Evolutionary conservation across 2,329 filamentous ascomycete genomes (phyloP).

Genomic region (Colletotrichum tanaceti): DNA sequence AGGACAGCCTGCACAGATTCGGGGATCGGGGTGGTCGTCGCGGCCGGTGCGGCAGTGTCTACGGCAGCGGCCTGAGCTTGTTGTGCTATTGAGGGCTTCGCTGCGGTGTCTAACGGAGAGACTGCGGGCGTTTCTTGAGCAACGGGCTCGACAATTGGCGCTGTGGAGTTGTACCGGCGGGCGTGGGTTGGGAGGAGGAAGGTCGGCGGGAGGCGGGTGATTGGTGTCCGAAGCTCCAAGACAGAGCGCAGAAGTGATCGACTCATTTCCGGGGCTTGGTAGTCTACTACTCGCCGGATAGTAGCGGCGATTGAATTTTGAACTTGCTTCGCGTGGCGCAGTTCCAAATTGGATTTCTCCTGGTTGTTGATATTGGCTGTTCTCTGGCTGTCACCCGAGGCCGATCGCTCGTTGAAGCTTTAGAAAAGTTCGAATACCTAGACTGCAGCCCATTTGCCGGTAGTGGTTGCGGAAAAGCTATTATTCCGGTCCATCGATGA

Average conservation of each 20-base stretch:
- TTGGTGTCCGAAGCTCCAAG: slow-evolving; percentile 66
- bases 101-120: slow-evolving; percentile 25
- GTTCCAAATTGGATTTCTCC: not conserved
- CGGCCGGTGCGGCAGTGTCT: slow-evolving; percentile 7
- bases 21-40: slow-evolving; percentile 57
- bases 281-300: not conserved
- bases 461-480: slow-evolving; percentile 12
- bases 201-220: slow-evolving; percentile 52
- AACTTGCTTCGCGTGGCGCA: not conserved
- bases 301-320: slow-evolving; percentile 12
- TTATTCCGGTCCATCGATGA: not conserved
- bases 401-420: slow-evolving; percentile 15
- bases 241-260: slow-evolving; percentile 72
- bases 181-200: slow-evolving; percentile 46
- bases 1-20: slow-evolving; percentile 71
- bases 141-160: slow-evolving; percentile 59
- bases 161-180: slow-evolving; percentile 61
- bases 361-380: slow-evolving; percentile 20
- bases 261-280: slow-evolving; percentile 58
- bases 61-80: slow-evolving; percentile 11
- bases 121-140: slow-evolving; percentile 39
- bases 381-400: not conserved
- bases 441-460: not conserved
- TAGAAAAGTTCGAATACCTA: slow-evolving; percentile 35
- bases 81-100: slow-evolving; percentile 30